phyloP scores from a whole-genome alignment of 2,329 filamentous ascomycete species.

The Talaromyces sp. region DNA sequence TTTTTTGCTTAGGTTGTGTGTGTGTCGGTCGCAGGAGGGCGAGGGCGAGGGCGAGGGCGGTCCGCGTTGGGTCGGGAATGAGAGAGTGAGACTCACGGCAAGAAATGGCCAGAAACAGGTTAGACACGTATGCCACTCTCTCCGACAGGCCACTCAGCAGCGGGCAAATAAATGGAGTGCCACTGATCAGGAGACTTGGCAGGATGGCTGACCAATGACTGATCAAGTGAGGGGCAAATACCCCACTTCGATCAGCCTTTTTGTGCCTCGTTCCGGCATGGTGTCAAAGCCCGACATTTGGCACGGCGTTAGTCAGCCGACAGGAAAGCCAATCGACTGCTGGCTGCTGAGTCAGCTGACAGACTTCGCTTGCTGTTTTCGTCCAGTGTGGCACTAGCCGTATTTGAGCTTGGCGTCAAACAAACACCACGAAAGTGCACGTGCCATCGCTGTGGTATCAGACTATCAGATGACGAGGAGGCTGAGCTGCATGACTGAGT shows the following conservation, averaged over 20 bases:
- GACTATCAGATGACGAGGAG: constrained; percentile 10
- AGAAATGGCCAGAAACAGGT: not conserved
- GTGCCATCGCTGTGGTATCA: constrained; percentile 6
- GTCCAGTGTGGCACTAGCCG: constrained; percentile 5
- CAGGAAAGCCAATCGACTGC: not conserved
- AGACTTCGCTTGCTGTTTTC: constrained; percentile 3
- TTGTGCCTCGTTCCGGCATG: not conserved
- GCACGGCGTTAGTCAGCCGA: not conserved
- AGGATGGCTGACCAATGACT: not conserved
- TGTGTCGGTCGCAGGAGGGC: not conserved
- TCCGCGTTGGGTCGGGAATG: not conserved
- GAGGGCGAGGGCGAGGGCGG: not conserved
- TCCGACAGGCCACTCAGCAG: not conserved
- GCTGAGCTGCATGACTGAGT: not conserved
- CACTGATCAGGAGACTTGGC: not conserved
- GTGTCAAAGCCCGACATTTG: not conserved
- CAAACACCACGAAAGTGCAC: constrained; percentile 12
- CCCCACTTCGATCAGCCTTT: constrained; percentile 8
- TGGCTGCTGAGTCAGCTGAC: constrained; percentile 6
- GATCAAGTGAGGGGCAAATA: too few relatives aligned
- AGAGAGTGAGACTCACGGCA: not conserved
- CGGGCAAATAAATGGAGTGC: not conserved
- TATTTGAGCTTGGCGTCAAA: constrained; percentile 1
- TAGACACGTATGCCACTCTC: not conserved
- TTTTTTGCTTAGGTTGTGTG: not conserved